Conservation (phyloP, 2,329 filamentous ascomycete genomes). For the Fusarium odoratissimum region DNA sequence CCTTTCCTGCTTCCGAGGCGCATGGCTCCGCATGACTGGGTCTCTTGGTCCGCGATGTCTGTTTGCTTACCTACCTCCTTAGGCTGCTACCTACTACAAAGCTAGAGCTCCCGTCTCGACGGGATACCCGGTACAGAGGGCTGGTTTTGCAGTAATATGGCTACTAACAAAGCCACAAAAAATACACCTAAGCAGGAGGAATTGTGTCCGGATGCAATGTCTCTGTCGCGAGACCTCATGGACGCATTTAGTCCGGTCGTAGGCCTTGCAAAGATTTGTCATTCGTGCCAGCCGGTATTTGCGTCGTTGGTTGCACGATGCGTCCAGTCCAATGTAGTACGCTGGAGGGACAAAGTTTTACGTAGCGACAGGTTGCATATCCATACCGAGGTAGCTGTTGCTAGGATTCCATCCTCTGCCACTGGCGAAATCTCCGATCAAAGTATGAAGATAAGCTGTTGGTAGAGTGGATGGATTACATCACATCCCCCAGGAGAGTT, state of each 20-base stretch:
- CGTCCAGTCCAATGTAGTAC: not conserved
- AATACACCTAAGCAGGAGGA: not conserved
- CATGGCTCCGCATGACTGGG: constrained; percentile 1
- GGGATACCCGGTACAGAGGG: constrained; percentile 11
- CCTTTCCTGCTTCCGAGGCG: not conserved
- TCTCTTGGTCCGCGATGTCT: not conserved
- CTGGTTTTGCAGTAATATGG: not conserved
- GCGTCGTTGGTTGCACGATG: not conserved
- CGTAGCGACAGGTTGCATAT: not conserved
- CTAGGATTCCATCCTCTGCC: not conserved
- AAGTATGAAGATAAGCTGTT: not conserved
- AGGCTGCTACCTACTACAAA: not conserved
- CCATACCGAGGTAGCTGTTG: not conserved
- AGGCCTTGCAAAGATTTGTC: constrained; percentile 14
- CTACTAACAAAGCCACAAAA: not conserved
- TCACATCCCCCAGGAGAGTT: constrained; percentile 12
- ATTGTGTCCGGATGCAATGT: not conserved
- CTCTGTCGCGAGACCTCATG: not conserved
- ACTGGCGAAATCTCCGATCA: not conserved
- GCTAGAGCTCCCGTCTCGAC: not conserved
- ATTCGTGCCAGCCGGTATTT: constrained; percentile 1
- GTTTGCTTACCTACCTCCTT: not conserved
- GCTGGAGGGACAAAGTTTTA: constrained; percentile 8
- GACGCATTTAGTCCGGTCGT: not conserved
- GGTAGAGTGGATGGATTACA: constrained; percentile 6